Conservation (phyloP, 192 early-diverging fungal genomes). For the Fimicolochytrium jonesii region DNA sequence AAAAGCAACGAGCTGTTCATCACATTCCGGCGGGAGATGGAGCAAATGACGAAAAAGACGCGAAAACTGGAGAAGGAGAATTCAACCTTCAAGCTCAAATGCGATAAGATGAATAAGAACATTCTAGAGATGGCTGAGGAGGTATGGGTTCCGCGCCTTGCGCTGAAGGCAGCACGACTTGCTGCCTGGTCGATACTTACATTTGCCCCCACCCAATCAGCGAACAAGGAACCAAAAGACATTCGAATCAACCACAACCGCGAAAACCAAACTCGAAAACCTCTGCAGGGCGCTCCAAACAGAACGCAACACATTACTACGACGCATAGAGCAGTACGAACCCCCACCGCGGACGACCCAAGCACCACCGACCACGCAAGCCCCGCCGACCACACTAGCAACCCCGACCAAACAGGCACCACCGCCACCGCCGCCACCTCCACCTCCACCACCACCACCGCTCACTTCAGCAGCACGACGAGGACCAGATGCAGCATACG, state of each 20-base stretch:
- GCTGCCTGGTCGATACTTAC: neutral
- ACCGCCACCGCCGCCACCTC: too few relatives aligned
- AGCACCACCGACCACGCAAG: too few relatives aligned
- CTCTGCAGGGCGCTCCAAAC: slow-evolving; percentile 55
- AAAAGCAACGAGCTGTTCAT: slow-evolving; percentile 62
- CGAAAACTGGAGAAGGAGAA: slow-evolving; percentile 58
- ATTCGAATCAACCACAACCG: slow-evolving; percentile 44
- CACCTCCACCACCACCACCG: too few relatives aligned
- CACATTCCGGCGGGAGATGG: slow-evolving; percentile 63
- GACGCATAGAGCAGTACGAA: too few relatives aligned
- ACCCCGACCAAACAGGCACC: too few relatives aligned
- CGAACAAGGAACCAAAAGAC: slow-evolving; percentile 43
- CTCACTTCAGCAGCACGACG: too few relatives aligned
- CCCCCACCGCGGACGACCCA: too few relatives aligned
- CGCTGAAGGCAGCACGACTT: neutral
- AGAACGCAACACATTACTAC: slow-evolving; percentile 33
- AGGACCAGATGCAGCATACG: too few relatives aligned
- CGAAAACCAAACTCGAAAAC: slow-evolving; percentile 48
- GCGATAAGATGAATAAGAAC: slow-evolving; percentile 57
- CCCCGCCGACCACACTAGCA: too few relatives aligned
- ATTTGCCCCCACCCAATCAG: neutral
- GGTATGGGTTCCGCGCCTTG: neutral
- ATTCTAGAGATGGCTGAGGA: slow-evolving; percentile 61
- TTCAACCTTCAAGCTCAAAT: slow-evolving; percentile 43
- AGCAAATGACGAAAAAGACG: slow-evolving; percentile 61